Evolutionary conservation across 2,329 filamentous ascomycete genomes (phyloP).

Genomic region (Chalaropsis ovoidea): DNA sequence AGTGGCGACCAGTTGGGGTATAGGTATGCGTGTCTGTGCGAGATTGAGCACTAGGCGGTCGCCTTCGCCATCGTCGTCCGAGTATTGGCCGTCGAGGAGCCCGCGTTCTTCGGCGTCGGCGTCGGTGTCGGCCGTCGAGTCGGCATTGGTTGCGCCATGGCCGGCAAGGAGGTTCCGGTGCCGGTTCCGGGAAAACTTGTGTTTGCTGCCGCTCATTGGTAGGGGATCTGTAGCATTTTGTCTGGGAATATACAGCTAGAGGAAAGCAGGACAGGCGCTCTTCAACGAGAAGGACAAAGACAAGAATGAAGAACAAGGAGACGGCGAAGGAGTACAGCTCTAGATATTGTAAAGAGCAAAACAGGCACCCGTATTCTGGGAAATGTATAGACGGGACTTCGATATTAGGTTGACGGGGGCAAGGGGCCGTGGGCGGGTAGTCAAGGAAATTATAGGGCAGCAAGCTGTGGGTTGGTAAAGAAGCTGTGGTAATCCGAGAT

Average conservation of each 20-base stretch:
- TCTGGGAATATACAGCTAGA: background rate
- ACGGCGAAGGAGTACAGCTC: background rate
- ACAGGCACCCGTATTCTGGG: background rate
- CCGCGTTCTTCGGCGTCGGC: conserved; percentile 28
- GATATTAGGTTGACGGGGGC: background rate
- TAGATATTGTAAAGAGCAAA: background rate
- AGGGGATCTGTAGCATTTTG: conserved; percentile 24
- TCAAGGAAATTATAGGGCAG: background rate
- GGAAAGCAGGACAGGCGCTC: background rate
- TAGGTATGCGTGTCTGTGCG: conserved; percentile 21
- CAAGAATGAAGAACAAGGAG: background rate
- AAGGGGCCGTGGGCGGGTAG: background rate
- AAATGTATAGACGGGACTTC: background rate
- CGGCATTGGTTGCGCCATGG: conserved; percentile 15
- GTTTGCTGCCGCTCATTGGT: conserved; percentile 23
- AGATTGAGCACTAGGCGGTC: conserved; percentile 22
- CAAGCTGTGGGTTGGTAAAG: background rate
- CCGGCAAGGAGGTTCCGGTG: conserved; percentile 20
- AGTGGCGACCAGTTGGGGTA: conserved; percentile 18
- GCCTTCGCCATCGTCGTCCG: conserved; percentile 25
- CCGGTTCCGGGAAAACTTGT: conserved; percentile 24
- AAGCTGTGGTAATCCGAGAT: background rate
- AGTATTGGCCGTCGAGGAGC: conserved; percentile 28
- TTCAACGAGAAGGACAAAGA: background rate
- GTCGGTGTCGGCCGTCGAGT: conserved; percentile 24